Base-by-base conservation (phyloP, 257 asterid species). In the Scutellaria galericulata region DNA sequence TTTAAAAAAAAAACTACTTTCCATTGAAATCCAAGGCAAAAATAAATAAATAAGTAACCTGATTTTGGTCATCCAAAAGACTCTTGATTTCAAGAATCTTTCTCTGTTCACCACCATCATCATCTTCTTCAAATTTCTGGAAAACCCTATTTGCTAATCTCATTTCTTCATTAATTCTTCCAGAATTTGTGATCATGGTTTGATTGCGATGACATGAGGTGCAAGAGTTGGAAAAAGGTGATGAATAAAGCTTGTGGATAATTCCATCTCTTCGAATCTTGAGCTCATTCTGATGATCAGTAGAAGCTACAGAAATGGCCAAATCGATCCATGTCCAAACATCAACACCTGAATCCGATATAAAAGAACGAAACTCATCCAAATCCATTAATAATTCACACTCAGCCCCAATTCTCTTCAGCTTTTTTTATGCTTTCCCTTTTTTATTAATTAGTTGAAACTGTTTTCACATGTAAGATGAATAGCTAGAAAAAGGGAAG, bases 311-410 rank as follows among this genome's bases (percentile, higher is more conserved):
- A 2, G 86, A 66, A 20, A 86, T 79, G 0, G 86, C 72, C 84
- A 82, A 78, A 27, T 86, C 86, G n/a, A 86, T 83, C 83, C 82
- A 81, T 0, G 75, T 64, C 90, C 90, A 86, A 15, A 86, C 63
- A 71, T 86, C 90, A 35, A 83, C 24, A 11, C 85, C 84, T 0
- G 90, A 86, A 59, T 86, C 87, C 68, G 64, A 58, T 27, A 86
- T 62, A 14, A 86, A 74, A 6, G 79, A 81, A 37, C 86, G 90
- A 44, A 86, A 81, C 62, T 74, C 80, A 7, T 66, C 63, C 76
- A 86, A 86, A 77, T 86, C 88, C 90, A 86, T 83, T 8, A 6
- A 14, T 8, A 6, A 14, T 5, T 1, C 24, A 24, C 27, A 24
- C 27, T 1, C 27, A 24, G 2, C 2, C 27, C 2, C 10, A 45